Base-by-base conservation (phyloP, 1,284 basidiomycete genomes). In the Violaceomyces palustris region DNA sequence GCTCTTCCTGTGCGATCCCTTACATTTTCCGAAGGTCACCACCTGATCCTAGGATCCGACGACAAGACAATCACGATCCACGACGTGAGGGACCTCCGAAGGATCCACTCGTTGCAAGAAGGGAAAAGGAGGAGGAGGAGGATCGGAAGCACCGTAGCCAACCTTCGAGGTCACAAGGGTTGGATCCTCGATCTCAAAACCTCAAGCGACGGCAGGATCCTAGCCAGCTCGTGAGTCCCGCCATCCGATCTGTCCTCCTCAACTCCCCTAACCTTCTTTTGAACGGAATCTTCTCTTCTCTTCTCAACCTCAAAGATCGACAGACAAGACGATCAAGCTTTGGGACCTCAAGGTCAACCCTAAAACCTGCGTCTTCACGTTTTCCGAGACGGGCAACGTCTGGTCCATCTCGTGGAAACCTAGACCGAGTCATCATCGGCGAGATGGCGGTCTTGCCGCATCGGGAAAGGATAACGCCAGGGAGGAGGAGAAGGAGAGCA, bases 321-420 rank as follows among this genome's bases (percentile, higher is more conserved):
- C 48, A 8, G 59, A 62, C 28, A 45, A 40, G 30, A 42, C 48
- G 12, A 50, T 55, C 42, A 58, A 55, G 28, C 42, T 62, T 10
- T 62, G 59, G 59, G 59, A 62, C 36, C 28, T 58, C 11, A 28
- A 30, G 0, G 26, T 21, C 9, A 32, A 10, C 5, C 45, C 45
- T n/a, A 47, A 47, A 18, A 11, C 26, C 3, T 40, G 31, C 37
- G 59, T 62, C 8, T 62, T 45, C 42, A 62, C 53, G 11, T 40
- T 22, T 1, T 29, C 40, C 15, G 59, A 62, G 32, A 17, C 21
- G 2, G 21, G 27, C 32, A 17, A 27, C 5, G 24, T 42, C 9
- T 42, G 39, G 39, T 25, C 23, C 18, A 3, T 42, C 22, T 10
- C 4, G 6, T 42, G 39, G 39, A 23, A n/a, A 35, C 34, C 34